A percentile compares a stretch with the other conserved stretches of the same genome.
Evolutionary conservation across 2,329 filamentous ascomycete species (phyloP).

Genomic region (Neocucurbitaria cava): DNA sequence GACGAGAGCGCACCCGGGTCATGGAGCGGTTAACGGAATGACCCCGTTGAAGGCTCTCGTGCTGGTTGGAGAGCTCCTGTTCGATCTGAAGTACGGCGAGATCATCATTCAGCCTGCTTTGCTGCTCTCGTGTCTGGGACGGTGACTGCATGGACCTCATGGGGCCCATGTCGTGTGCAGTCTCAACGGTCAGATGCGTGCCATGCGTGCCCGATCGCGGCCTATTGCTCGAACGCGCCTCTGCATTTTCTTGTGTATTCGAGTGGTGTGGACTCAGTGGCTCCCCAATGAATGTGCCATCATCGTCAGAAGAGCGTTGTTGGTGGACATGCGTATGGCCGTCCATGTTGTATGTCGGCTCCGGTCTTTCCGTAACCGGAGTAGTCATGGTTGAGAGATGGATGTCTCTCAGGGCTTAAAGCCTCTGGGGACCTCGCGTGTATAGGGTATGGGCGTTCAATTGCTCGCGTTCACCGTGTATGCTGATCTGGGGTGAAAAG

Average conservation of each 20-base stretch:
- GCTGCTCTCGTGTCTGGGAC: slow-evolving; percentile 65
- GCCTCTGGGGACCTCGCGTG: background rate
- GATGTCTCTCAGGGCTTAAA: slow-evolving; percentile 5
- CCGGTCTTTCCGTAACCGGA: slow-evolving; percentile 42
- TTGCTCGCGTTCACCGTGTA: slow-evolving; percentile 5
- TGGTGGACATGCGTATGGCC: slow-evolving; percentile 26
- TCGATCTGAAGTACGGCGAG: slow-evolving; percentile 70
- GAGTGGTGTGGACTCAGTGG: slow-evolving; percentile 41
- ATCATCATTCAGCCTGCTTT: slow-evolving; percentile 69
- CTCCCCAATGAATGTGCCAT: slow-evolving; percentile 48
- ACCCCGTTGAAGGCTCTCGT: slow-evolving; percentile 46
- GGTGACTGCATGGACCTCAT: slow-evolving; percentile 54
- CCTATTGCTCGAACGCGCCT: slow-evolving; percentile 13
- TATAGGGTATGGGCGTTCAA: slow-evolving; percentile 1
- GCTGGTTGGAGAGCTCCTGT: slow-evolving; percentile 59
- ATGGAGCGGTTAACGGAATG: slow-evolving; percentile 54
- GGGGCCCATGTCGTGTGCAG: slow-evolving; percentile 44
- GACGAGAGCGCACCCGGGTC: slow-evolving; percentile 59
- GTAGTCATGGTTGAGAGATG: slow-evolving; percentile 41
- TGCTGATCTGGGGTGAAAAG: slow-evolving; percentile 1
- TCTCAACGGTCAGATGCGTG: slow-evolving; percentile 58
- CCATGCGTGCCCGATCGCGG: slow-evolving; percentile 50
- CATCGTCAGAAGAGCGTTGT: slow-evolving; percentile 49
- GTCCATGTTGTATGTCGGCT: slow-evolving; percentile 47
- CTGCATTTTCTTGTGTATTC: slow-evolving; percentile 15